Base-by-base conservation (phyloP, 1,284 basidiomycete genomes). In the Ganoderma leucocontextum region DNA sequence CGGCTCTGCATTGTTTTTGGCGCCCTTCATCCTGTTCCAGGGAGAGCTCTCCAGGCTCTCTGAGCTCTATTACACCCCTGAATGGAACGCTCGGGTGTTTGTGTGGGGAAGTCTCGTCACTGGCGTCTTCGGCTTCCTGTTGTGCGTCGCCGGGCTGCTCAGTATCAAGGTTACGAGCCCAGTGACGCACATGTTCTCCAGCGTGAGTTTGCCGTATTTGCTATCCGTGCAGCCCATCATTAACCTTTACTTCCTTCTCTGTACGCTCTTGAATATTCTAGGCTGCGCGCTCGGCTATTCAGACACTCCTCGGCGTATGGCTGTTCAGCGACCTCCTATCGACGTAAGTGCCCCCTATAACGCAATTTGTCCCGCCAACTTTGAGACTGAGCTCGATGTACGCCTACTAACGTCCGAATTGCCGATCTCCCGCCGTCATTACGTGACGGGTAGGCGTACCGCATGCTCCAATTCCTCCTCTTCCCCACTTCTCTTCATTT, bases 171-270 rank as follows among this genome's bases (percentile, higher is more conserved):
- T 91, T 60, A 92, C 90, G 15, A 90, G 88, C 73, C 91, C 90
- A 7, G 84, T 92, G 66, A 91, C 90, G 1, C 91, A 91, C 76
- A 92, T 92, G 91, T 91, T 92, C 79, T 89, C 88, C 22, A 90
- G 89, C 74, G 90, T 91, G 74, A 78, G 88, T 84, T 42, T 44
- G 64, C 19, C 35, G 7, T 61, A 67, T 60, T 60, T 53, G 53
- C 38, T 52, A 67, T 64, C 41, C 9, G 57, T 63, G 59, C 52
- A 52, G 17, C 5, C 12, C 17, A 19, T 35, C 29, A 35, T 67
- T 70, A 41, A 72, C 62, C 29, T 67, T 67, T 38, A 49, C 53
- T 55, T 60, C 22, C 39, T 35, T 33, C 61, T 33, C 33, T 57
- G 29, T 5, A 66, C 62, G 53, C 68, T 42, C 52, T 55, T 22